phyloP scores from a whole-genome alignment of 805 yeast genomes.

The Candida cerambycidarum region DNA sequence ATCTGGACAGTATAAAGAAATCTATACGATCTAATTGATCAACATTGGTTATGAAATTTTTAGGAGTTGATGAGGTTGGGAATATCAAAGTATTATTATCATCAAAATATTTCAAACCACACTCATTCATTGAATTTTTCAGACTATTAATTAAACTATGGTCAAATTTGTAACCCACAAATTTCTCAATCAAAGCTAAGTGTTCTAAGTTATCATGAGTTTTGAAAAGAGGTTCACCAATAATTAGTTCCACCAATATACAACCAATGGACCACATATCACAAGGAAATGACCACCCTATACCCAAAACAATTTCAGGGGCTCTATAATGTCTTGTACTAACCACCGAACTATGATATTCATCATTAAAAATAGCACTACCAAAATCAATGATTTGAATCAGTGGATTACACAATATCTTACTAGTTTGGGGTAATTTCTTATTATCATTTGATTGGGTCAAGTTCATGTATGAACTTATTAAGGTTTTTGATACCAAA shows the following conservation, averaged over 20 bases:
- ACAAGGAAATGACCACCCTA: conserved; percentile 97
- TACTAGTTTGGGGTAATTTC: conserved; percentile 34
- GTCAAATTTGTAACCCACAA: conserved; percentile 58
- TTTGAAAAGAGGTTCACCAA: conserved; percentile 92
- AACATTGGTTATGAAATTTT: conserved; percentile 41
- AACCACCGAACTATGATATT: conserved; percentile 87
- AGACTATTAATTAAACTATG: conserved; percentile 35
- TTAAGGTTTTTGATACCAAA: conserved; percentile 31
- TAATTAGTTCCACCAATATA: conserved; percentile 82
- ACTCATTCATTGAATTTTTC: conserved; percentile 38
- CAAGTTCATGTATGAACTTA: conserved; percentile 31
- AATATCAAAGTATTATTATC: conserved; percentile 19
- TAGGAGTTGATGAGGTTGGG: conserved; percentile 40
- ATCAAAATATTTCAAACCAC: conserved; percentile 38
- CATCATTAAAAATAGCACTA: conserved; percentile 91
- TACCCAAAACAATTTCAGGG: conserved; percentile 90
- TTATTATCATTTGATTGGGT: conserved; percentile 16
- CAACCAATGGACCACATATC: conserved; percentile 98
- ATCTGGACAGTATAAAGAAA: conserved; percentile 39
- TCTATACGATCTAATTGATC: conserved; percentile 43
- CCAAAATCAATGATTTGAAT: conserved; percentile 96
- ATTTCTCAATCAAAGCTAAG: conserved; percentile 89
- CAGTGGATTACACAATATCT: conserved; percentile 69
- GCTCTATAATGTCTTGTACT: conserved; percentile 97
- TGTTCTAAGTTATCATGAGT: conserved; percentile 96